phyloP scores from a whole-genome alignment of 1,284 basidiomycete genomes.

The Athelia psychrophila region DNA sequence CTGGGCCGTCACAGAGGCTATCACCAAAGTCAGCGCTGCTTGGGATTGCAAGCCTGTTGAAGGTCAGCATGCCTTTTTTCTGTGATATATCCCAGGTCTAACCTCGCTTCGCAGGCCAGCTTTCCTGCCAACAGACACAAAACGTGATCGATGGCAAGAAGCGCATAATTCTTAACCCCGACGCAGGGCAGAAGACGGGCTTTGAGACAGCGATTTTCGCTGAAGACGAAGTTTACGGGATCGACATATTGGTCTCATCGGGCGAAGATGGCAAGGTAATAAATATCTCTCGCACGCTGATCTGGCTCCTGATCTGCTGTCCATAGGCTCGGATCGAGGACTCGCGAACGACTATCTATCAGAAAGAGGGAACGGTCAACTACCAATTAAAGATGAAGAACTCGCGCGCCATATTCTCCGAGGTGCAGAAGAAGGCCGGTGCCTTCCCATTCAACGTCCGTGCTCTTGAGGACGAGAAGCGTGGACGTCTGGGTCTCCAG shows the following conservation, averaged over 20 bases:
- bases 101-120: conserved; percentile 64
- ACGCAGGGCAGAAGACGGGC: conserved; percentile 79
- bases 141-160: conserved; percentile 98
- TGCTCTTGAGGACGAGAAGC: conserved; percentile 92
- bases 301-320: conserved; percentile 2
- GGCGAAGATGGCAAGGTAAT: conserved; percentile 84
- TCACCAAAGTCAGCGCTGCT: conserved; percentile 69
- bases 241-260: conserved; percentile 91
- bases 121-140: conserved; percentile 88
- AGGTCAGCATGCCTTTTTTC: conserved; percentile 47
- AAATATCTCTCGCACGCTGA: neutral
- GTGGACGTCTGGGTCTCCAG: conserved; percentile 91
- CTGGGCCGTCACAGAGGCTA: conserved; percentile 90
- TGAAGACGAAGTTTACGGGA: conserved; percentile 94
- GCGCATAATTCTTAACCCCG: conserved; percentile 89
- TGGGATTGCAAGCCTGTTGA: conserved; percentile 90
- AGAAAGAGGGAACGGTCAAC: conserved; percentile 82
- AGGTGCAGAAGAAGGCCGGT: conserved; percentile 97
- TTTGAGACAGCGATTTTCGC: conserved; percentile 84
- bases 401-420: conserved; percentile 90
- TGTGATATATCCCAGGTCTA: conserved; percentile 8
- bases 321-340: conserved; percentile 81
- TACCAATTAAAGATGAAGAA: conserved; percentile 99
- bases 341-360: conserved; percentile 90
- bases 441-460: conserved; percentile 98